Evolutionary conservation across 352 stramenopile genomes (phyloP), one percentile per base, ranked within the genome.

Genomic region (Pythium aristosporum): DNA sequence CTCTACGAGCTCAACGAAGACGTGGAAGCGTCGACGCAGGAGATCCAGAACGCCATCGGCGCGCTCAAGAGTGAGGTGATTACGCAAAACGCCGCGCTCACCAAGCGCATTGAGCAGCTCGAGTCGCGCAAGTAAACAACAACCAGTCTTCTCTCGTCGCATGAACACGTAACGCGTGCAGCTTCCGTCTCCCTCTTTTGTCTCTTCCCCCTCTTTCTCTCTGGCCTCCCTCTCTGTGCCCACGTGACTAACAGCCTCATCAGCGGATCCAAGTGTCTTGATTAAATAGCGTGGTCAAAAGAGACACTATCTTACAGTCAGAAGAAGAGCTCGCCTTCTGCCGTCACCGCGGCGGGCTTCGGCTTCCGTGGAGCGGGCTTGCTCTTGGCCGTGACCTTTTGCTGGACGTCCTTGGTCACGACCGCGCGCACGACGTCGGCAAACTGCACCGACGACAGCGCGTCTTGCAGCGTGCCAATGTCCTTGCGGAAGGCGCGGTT

Each of bases 1-100:
- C 80, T 92, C 21, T 89, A 85, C 72, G 75, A 89, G 69, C 62
- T 92, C 55, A 76, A 75, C 44, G 79, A 92, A 57, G 82, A 91
- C 68, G 76, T 92, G 43, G 79, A 88, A 49, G 54, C 75, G 65
- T 92, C 84, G 30, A 92, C 80, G 48, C 66, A 84, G 51, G 72
- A 88, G 63, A 89, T 92, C 68, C 80, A 92, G 69, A 73, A 64
- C 65, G 72, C 79, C 36, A 77, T 91, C 67, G 66, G 73, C 32
- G 66, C 63, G 52, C 79, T 91, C 66, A 92, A 87, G 81, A 77
- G 68, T 58, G 80, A 90, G 49, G 76, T 90, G 50, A 65, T 89
- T 42, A 75, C 76, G 65, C 78, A 91, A 69, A 91, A 92, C 66
- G 72, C 65, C 12, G 73, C 76, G 60, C 79, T 92, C n/a, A 67